A percentile compares a stretch with the other conserved stretches of the same genome.
Evolutionary conservation across 73 alveolate species (phyloP).

Genomic region (Tetrahymena malaccensis): DNA sequence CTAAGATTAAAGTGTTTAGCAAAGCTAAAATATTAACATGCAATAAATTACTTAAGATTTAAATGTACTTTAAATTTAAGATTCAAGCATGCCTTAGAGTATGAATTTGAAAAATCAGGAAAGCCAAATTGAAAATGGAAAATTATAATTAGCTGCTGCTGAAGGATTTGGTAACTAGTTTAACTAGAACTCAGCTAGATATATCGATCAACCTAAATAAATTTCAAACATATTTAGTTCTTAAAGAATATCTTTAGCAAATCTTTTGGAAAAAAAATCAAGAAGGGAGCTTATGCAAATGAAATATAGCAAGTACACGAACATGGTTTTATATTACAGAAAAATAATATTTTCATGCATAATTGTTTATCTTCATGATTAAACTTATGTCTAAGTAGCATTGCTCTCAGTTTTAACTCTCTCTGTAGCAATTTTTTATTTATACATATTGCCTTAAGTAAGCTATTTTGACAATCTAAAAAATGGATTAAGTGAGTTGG

Average conservation of each 20-base stretch:
- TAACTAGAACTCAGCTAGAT: too few relatives aligned
- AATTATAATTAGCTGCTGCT: too few relatives aligned
- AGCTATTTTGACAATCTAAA: neutral
- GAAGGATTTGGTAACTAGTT: too few relatives aligned
- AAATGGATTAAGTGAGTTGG: neutral
- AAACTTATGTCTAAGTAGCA: neutral
- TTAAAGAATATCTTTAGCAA: neutral
- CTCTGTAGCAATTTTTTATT: neutral
- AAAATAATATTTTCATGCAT: neutral
- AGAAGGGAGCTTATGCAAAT: neutral
- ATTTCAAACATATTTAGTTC: neutral
- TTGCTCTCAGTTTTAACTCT: neutral
- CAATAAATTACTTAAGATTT: too few relatives aligned
- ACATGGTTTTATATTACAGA: neutral
- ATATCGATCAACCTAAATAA: too few relatives aligned
- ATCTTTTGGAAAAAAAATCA: neutral
- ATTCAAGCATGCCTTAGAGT: too few relatives aligned
- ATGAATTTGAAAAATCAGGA: too few relatives aligned
- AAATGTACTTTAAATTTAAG: too few relatives aligned
- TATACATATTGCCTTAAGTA: neutral
- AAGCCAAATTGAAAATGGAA: too few relatives aligned
- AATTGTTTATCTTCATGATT: neutral
- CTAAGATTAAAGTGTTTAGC: too few relatives aligned
- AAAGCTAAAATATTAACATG: too few relatives aligned
- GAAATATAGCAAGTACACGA: neutral